Evolutionary conservation across 177 flowering plant genomes (phyloP).

Genomic region (Tripterygium wilfordii): DNA sequence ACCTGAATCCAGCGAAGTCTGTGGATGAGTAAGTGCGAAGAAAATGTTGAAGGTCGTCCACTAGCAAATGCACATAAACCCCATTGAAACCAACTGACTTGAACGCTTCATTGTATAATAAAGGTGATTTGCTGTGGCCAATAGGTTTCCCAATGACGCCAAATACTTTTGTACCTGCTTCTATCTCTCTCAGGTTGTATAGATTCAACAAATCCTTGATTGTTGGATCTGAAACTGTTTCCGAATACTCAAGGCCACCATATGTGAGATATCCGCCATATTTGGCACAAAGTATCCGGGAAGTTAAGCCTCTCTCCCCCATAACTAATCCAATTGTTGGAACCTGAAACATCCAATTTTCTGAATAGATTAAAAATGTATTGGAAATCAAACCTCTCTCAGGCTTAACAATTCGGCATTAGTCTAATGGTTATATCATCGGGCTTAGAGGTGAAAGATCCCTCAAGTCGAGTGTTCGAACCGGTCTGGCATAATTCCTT

Average conservation of each 20-base stretch:
- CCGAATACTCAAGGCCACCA: conserved; percentile 71
- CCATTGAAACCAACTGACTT: conserved; percentile 71
- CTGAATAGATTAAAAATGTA: no score
- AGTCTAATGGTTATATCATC: no score
- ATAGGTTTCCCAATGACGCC: conserved; percentile 97
- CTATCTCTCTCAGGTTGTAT: conserved; percentile 68
- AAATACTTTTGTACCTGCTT: conserved; percentile 79
- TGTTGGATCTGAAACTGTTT: conserved; percentile 81
- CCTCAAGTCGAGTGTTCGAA: no score
- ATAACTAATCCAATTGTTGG: conserved; percentile 87
- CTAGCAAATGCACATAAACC: conserved; percentile 73
- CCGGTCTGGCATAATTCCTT: no score
- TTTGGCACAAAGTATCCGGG: conserved; percentile 83
- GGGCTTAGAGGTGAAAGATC: no score
- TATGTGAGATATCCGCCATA: conserved; percentile 95
- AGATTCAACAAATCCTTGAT: conserved; percentile 59
- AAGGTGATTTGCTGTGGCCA: conserved; percentile 86
- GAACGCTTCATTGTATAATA: conserved; percentile 70
- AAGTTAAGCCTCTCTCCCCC: conserved; percentile 88
- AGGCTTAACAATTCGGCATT: no score
- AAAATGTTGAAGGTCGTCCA: conserved; percentile 73
- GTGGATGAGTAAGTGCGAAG: conserved; percentile 64
- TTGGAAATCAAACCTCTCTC: no score
- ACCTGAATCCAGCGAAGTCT: conserved; percentile 97
- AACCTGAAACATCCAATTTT: conserved; percentile 53